A percentile compares a stretch with the other conserved stretches of the same genome.
phyloP scores from a whole-genome alignment of 2,329 filamentous ascomycete genomes.

The Scedosporium apiospermum region DNA sequence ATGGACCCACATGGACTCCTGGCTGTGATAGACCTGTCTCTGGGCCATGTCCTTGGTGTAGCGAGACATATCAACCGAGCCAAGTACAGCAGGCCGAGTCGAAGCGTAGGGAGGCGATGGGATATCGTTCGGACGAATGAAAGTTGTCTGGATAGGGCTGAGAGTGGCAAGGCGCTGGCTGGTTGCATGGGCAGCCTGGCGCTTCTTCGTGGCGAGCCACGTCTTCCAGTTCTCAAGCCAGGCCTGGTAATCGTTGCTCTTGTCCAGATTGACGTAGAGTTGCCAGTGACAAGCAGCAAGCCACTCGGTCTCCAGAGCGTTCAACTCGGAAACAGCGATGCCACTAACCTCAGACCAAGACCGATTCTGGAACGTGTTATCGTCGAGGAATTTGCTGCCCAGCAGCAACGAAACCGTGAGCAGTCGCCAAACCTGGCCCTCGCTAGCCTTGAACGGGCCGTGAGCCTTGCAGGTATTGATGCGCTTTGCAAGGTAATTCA shows the following conservation, averaged over 20 bases:
- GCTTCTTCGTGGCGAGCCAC: slow-evolving; percentile 47
- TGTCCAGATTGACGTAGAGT: slow-evolving; percentile 76
- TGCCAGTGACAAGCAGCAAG: slow-evolving; percentile 72
- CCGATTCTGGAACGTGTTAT: slow-evolving; percentile 95
- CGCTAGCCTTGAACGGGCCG: slow-evolving; percentile 45
- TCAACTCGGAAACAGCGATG: slow-evolving; percentile 75
- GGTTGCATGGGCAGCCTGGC: slow-evolving; percentile 26
- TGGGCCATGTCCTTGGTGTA: slow-evolving; percentile 18
- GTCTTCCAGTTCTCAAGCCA: slow-evolving; percentile 53
- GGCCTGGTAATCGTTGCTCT: slow-evolving; percentile 60
- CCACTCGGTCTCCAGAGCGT: slow-evolving; percentile 82
- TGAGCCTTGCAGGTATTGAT: slow-evolving; percentile 61
- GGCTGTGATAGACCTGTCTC: slow-evolving; percentile 3
- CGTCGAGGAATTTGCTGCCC: slow-evolving; percentile 91
- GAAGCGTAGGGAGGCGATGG: slow-evolving; percentile 21
- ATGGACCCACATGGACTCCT: slow-evolving; percentile 5
- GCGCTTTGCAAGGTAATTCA: slow-evolving; percentile 80
- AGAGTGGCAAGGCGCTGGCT: slow-evolving; percentile 25
- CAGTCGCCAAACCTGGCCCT: slow-evolving; percentile 76
- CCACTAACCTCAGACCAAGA: slow-evolving; percentile 95
- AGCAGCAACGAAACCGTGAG: slow-evolving; percentile 77
- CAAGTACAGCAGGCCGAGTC: slow-evolving; percentile 11
- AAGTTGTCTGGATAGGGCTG: slow-evolving; percentile 32
- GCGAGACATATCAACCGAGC: slow-evolving; percentile 22
- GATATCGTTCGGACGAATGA: slow-evolving; percentile 14